Evolutionary conservation across 78 protist species (phyloP).

Genomic region (Dictyostelium discoideum): DNA sequence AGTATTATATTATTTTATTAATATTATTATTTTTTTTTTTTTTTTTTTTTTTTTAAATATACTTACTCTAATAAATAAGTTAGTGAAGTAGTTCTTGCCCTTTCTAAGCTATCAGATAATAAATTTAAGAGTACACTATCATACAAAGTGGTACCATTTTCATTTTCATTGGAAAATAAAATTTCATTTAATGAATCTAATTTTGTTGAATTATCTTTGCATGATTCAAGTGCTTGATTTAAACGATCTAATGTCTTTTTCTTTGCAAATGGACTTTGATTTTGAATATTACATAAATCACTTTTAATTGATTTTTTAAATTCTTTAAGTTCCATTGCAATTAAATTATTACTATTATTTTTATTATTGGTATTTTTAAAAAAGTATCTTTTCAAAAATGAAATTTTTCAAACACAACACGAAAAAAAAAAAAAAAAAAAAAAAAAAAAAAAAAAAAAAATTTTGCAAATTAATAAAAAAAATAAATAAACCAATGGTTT

Average conservation of each 20-base stretch:
- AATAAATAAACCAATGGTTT: too few relatives aligned
- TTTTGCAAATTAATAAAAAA: too few relatives aligned
- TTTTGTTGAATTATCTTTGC: neutral
- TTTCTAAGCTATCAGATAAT: slow-evolving; percentile 25
- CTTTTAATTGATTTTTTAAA: neutral
- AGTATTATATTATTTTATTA: neutral
- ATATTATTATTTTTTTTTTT: neutral
- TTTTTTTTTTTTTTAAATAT: neutral
- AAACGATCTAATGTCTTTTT: slow-evolving; percentile 4
- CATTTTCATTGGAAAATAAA: neutral
- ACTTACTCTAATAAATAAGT: slow-evolving; percentile 3
- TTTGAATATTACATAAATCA: neutral
- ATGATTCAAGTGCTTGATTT: neutral
- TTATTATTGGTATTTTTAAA: neutral
- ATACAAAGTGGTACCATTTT: neutral
- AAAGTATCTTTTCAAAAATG: too few relatives aligned
- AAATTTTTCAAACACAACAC: too few relatives aligned
- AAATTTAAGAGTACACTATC: neutral
- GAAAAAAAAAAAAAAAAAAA: too few relatives aligned
- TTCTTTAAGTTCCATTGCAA: neutral
- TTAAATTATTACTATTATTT: neutral
- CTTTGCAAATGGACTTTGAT: neutral
- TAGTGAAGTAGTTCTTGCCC: slow-evolving; percentile 25
- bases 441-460: too few relatives aligned
- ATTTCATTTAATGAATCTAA: neutral